A percentile compares a stretch with the other conserved stretches of the same genome.
These are phyloP conservation scores for Beauveria brongniartii DNA, from an alignment of 2,329 filamentous ascomycete genomes.

Conservation along the genomic window DNA sequence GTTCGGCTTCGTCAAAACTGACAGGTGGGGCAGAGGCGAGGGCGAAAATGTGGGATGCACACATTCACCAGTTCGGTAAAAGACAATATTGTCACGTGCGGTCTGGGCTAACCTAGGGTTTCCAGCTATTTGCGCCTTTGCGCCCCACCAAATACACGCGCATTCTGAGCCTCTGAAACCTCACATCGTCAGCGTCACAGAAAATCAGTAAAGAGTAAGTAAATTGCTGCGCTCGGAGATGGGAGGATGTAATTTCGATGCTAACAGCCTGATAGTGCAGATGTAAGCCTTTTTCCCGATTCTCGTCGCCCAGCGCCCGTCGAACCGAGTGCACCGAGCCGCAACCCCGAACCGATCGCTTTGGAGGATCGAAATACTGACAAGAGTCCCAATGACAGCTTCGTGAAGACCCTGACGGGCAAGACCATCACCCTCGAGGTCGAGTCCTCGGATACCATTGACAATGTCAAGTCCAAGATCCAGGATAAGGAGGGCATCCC, in stretches of 20 bases:
- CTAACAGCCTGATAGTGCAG: slow-evolving; percentile 65
- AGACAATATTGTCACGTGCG: slow-evolving; percentile 22
- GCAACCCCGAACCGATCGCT: neutral
- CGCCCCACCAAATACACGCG: slow-evolving; percentile 37
- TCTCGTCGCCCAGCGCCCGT: slow-evolving; percentile 14
- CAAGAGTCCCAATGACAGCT: slow-evolving; percentile 48
- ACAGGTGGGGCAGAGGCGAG: neutral
- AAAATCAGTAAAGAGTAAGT: slow-evolving; percentile 54
- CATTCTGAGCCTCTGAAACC: slow-evolving; percentile 29
- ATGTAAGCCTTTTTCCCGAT: slow-evolving; percentile 56
- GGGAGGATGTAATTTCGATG: slow-evolving; percentile 16
- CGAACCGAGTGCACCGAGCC: neutral
- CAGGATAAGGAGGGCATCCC: slow-evolving; percentile 99
- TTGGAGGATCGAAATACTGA: neutral
- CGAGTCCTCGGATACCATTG: slow-evolving; percentile 97
- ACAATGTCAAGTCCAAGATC: slow-evolving; percentile 99
- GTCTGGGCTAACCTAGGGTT: slow-evolving; percentile 29
- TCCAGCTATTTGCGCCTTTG: slow-evolving; percentile 22
- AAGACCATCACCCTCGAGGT: slow-evolving; percentile 88
- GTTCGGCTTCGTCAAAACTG: neutral
- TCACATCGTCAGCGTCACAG: slow-evolving; percentile 39
- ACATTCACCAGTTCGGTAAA: neutral
- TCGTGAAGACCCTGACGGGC: slow-evolving; percentile 99
- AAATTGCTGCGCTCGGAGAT: slow-evolving; percentile 7
- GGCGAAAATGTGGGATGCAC: neutral